Evolutionary conservation across 2,329 filamentous ascomycete genomes (phyloP), one percentile per base, ranked within the genome.

Genomic region (Raffaelea arxii): DNA sequence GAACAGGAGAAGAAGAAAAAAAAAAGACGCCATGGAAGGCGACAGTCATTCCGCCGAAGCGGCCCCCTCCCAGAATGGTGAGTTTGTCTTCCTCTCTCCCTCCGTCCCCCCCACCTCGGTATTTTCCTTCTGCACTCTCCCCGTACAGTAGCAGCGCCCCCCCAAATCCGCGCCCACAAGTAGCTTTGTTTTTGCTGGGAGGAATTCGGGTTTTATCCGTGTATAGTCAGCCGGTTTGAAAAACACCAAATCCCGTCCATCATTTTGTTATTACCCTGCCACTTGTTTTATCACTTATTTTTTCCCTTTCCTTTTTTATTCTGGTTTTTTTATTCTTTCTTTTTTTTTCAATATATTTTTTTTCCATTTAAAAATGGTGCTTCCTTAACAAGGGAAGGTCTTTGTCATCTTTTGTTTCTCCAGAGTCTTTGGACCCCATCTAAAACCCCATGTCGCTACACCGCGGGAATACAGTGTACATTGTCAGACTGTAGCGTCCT

Each of bases 401-500:
- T 32, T 16, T 16, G 16, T 10, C 27, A 32, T 10, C 27, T 9
- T 16, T 16, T 16, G 10, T 32, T 18, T 6, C 32, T n/a, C 32
- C 32, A 12, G 6, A 9, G 16, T 36, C 7, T 36, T n/a, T 18
- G 16, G 16, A 9, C 19, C 19, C 16, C 19, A n/a, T 7, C 32
- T 36, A 11, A 14, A 6, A 9, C 14, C 30, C 19, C 27, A n/a
- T 43, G 27, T 36, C 27, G 10, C 25, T 21, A 21, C 18, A 25
- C 41, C 41, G 39, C 40, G n/a, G 21, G 40, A 32, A 42, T 41
- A 48, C 46, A 48, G 46, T 48, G 46, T 19, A 4, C 30, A 25
- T 22, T 41, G 19, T 41, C 41, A 25, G 16, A 39, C 16, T 36
- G 27, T 22, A 22, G 10, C 45, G 25, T 23, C 30, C 25, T 40